A percentile compares a stretch with the other conserved stretches of the same genome.
phyloP scores from a whole-genome alignment of 306 rosid species.

The Glycine soja region DNA sequence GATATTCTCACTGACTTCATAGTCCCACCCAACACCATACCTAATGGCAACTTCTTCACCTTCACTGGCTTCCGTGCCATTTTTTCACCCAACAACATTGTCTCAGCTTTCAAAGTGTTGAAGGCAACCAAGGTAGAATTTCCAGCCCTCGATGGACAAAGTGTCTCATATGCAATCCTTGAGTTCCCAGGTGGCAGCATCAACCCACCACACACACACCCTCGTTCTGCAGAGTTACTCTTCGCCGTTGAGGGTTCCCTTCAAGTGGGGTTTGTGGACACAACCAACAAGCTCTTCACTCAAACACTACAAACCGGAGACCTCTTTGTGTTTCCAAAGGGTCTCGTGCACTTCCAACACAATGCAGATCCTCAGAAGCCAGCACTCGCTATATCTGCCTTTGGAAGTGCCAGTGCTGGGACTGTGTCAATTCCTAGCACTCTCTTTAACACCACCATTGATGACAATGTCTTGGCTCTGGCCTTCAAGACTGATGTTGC shows the following conservation, averaged over 20 bases:
- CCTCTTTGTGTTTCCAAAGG: conserved; percentile 62
- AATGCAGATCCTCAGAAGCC: conserved; percentile 33
- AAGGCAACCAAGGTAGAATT: conserved; percentile 59
- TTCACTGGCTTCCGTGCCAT: conserved; percentile 51
- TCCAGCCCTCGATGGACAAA: conserved; percentile 61
- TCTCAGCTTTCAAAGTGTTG: conserved; percentile 38
- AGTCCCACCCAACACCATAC: conserved; percentile 22
- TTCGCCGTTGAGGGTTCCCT: conserved; percentile 47
- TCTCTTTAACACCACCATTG: conserved; percentile 52
- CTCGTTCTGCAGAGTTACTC: conserved; percentile 63
- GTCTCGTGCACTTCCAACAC: conserved; percentile 61
- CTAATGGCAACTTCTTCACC: conserved; percentile 62
- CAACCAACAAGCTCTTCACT: conserved; percentile 56
- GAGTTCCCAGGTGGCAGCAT: conserved; percentile 38
- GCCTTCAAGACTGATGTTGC: conserved; percentile 58
- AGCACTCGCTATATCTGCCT: conserved; percentile 57
- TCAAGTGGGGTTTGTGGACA: conserved; percentile 65
- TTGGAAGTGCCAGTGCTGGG: conserved; percentile 63
- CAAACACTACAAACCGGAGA: conserved; percentile 52
- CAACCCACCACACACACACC: conserved; percentile 67
- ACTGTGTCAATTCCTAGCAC: conserved; percentile 51
- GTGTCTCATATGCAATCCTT: conserved; percentile 64
- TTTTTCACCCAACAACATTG: background rate
- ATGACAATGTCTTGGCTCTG: conserved; percentile 56
- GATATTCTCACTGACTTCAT: conserved; percentile 57